These are phyloP conservation scores for Leavenworthia alabamica DNA, from an alignment of 345 rosid species.

Conservation along the genomic window DNA sequence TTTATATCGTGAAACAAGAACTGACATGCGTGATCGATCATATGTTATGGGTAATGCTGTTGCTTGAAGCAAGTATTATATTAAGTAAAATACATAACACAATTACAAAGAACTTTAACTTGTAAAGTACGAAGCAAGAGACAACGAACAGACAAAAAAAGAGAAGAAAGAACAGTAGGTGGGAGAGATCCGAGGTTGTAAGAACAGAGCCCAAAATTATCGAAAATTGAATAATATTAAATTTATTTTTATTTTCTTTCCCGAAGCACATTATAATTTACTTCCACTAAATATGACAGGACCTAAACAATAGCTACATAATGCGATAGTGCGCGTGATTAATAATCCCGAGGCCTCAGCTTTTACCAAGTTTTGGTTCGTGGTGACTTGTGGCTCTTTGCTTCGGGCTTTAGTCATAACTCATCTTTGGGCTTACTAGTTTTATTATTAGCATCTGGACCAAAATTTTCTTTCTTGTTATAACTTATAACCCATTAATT, in stretches of 20 bases:
- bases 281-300: slow-evolving; percentile 14
- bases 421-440: background rate
- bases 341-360: slow-evolving; percentile 25
- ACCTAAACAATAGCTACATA: slow-evolving; percentile 11
- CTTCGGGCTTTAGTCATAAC: background rate
- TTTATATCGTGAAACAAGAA: background rate
- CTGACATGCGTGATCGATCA: slow-evolving; percentile 17
- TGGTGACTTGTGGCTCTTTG: slow-evolving; percentile 4
- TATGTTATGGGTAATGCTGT: slow-evolving; percentile 5
- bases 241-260: slow-evolving; percentile 21
- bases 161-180: slow-evolving; percentile 3
- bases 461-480: no score
- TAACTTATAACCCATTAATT: no score
- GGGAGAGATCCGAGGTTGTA: slow-evolving; percentile 29
- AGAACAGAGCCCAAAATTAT: background rate
- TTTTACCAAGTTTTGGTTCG: background rate
- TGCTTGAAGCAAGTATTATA: slow-evolving; percentile 22
- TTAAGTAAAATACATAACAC: no score
- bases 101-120: background rate
- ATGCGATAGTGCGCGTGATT: slow-evolving; percentile 48
- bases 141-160: slow-evolving; percentile 12
- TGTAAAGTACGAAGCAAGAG: background rate
- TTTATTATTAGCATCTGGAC: background rate
- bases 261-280: slow-evolving; percentile 19
- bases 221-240: background rate